phyloP scores from a whole-genome alignment of 1,139 yeast genomes.

The Kodamaea sp. region DNA sequence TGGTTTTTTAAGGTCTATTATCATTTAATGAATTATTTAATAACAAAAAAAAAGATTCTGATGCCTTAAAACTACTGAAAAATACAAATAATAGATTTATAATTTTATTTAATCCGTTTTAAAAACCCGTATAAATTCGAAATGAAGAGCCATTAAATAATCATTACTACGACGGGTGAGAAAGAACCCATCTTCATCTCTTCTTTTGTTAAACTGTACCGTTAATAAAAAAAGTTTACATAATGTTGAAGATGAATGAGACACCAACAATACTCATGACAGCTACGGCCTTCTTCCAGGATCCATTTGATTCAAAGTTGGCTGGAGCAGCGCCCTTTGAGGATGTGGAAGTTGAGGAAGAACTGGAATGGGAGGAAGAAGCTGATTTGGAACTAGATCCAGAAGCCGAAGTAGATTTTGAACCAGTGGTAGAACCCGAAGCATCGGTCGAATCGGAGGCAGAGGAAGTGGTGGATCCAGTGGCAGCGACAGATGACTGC shows the following conservation, averaged over 20 bases:
- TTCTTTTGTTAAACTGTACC: too few species aligned
- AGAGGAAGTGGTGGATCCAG: conserved; percentile 12
- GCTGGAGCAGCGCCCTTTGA: conserved; percentile 13
- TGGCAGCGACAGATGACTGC: conserved; percentile 13
- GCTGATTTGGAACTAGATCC: conserved; percentile 8
- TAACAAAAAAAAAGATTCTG: background rate
- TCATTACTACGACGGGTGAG: too few species aligned
- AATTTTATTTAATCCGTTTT: too few species aligned
- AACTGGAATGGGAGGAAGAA: conserved; percentile 10
- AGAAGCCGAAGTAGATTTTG: conserved; percentile 6
- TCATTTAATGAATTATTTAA: background rate
- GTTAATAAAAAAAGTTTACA: conserved; percentile 15
- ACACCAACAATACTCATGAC: conserved; percentile 38
- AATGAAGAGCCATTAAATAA: too few species aligned
- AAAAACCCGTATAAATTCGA: too few species aligned
- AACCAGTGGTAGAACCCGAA: conserved; percentile 5
- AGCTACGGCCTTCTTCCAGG: conserved; percentile 42
- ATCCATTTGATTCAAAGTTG: conserved; percentile 20
- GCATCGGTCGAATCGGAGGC: conserved; percentile 4
- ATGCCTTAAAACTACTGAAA: too few species aligned
- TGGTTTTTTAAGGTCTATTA: conserved; percentile 17
- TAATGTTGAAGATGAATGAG: conserved; percentile 34
- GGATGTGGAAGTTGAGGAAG: conserved; percentile 11
- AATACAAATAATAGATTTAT: too few species aligned
- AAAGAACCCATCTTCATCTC: too few species aligned